These are phyloP conservation scores for Babjeviella inositovora DNA, from an alignment of 805 yeast genomes.

Conservation along the genomic window DNA sequence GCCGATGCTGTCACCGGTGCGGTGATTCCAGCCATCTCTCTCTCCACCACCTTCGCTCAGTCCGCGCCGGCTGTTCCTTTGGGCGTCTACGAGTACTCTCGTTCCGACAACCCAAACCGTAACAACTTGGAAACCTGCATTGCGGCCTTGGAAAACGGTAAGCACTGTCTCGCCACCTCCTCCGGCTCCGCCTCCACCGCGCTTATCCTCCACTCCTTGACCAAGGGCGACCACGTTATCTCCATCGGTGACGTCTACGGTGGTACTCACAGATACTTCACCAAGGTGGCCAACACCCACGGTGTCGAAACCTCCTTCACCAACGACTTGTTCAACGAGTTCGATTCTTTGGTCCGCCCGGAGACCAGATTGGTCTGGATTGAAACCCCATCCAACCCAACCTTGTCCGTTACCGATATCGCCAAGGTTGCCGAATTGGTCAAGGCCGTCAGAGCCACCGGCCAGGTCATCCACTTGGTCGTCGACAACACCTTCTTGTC, in stretches of 20 bases:
- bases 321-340: slow-evolving; percentile 41
- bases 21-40: slow-evolving; percentile 70
- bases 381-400: slow-evolving; percentile 83
- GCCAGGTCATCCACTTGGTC: slow-evolving; percentile 41
- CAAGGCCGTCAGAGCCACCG: slow-evolving; percentile 17
- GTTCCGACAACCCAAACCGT: slow-evolving; percentile 81
- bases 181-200: slow-evolving; percentile 87
- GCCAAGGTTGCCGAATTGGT: slow-evolving; percentile 40
- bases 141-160: slow-evolving; percentile 66
- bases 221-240: slow-evolving; percentile 57
- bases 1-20: slow-evolving; percentile 70
- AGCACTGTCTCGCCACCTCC: slow-evolving; percentile 59
- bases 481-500: slow-evolving; percentile 85
- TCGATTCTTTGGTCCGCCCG: slow-evolving; percentile 34
- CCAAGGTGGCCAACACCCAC: slow-evolving; percentile 70
- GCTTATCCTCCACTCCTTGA: slow-evolving; percentile 55
- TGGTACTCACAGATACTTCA: slow-evolving; percentile 83
- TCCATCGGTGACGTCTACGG: slow-evolving; percentile 83
- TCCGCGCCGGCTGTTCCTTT: slow-evolving; percentile 61
- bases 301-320: slow-evolving; percentile 61
- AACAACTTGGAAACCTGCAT: slow-evolving; percentile 64
- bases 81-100: slow-evolving; percentile 69
- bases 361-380: slow-evolving; percentile 74
- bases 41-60: slow-evolving; percentile 79
- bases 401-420: slow-evolving; percentile 67